phyloP scores from a whole-genome alignment of 352 stramenopile species.

The Globisporangium solare region DNA sequence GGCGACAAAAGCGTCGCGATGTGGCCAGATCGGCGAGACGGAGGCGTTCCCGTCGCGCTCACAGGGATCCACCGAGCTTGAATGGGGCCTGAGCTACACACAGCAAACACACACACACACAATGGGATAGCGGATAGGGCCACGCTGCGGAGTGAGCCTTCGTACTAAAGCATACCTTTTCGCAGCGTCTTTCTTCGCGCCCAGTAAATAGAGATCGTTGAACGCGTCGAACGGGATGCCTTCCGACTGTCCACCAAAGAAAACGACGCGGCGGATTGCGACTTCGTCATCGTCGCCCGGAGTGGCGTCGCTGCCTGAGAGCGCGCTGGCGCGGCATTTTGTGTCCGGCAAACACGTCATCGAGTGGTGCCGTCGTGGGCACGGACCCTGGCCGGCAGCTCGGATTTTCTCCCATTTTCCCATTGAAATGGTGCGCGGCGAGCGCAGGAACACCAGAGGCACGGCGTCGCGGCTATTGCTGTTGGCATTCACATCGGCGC shows the following conservation, averaged over 20 bases:
- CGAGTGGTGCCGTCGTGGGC: conserved; percentile 51
- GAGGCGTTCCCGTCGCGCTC: conserved; percentile 25
- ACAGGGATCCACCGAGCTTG: conserved; percentile 34
- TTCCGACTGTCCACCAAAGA: conserved; percentile 70
- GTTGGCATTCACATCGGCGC: not conserved
- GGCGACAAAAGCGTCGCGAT: conserved; percentile 35
- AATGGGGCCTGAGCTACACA: conserved; percentile 19
- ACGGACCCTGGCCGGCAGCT: conserved; percentile 31
- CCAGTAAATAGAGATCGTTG: conserved; percentile 53
- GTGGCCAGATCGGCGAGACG: conserved; percentile 46
- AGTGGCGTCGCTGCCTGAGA: conserved; percentile 7
- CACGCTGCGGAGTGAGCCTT: too few relatives aligned
- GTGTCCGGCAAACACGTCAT: conserved; percentile 54
- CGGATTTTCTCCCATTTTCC: conserved; percentile 62
- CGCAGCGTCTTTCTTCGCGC: conserved; percentile 2
- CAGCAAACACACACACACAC: too few relatives aligned
- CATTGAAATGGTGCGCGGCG: conserved; percentile 30
- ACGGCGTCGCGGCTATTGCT: conserved; percentile 5
- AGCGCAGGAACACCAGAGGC: conserved; percentile 35
- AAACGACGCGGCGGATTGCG: conserved; percentile 38
- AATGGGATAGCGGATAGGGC: too few relatives aligned
- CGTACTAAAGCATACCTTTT: too few relatives aligned
- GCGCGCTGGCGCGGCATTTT: conserved; percentile 16
- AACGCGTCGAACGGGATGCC: conserved; percentile 64
- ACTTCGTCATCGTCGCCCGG: conserved; percentile 8